Conservation (phyloP, 306 rosid species). For the Fragaria iinumae region DNA sequence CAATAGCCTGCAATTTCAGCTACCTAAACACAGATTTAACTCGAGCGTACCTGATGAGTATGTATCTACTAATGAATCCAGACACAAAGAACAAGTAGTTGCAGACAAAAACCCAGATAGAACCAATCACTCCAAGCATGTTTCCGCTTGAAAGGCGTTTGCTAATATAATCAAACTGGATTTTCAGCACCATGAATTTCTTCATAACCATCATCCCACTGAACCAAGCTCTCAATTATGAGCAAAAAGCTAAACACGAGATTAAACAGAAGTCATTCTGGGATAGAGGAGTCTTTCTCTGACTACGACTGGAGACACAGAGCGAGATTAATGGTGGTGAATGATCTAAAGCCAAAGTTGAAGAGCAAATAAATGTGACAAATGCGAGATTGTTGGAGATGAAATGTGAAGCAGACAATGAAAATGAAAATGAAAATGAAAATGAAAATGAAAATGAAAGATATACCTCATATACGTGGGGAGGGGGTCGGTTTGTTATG, state of each 20-base stretch:
- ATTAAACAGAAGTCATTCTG: slow-evolving; percentile 19
- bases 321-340: slow-evolving; percentile 36
- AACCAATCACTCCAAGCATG: slow-evolving; percentile 43
- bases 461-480: no score
- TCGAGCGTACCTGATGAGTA: slow-evolving; percentile 51
- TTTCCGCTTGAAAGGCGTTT: slow-evolving; percentile 28
- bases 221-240: slow-evolving; percentile 21
- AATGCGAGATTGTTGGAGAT: slow-evolving; percentile 57
- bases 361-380: neutral
- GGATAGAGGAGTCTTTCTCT: slow-evolving; percentile 34
- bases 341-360: slow-evolving; percentile 4
- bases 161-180: slow-evolving; percentile 36
- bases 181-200: slow-evolving; percentile 30
- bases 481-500: slow-evolving; percentile 1
- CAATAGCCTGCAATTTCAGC: neutral
- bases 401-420: slow-evolving; percentile 25
- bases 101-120: slow-evolving; percentile 34
- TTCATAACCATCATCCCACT: slow-evolving; percentile 37
- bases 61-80: slow-evolving; percentile 34
- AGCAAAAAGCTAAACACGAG: slow-evolving; percentile 17
- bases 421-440: neutral
- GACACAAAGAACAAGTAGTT: slow-evolving; percentile 32
- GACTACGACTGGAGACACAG: slow-evolving; percentile 26
- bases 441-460: neutral
- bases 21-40: slow-evolving; percentile 13